Base-by-base conservation (phyloP, 257 asterid species). In the Nicotiana tomentosiformis region DNA sequence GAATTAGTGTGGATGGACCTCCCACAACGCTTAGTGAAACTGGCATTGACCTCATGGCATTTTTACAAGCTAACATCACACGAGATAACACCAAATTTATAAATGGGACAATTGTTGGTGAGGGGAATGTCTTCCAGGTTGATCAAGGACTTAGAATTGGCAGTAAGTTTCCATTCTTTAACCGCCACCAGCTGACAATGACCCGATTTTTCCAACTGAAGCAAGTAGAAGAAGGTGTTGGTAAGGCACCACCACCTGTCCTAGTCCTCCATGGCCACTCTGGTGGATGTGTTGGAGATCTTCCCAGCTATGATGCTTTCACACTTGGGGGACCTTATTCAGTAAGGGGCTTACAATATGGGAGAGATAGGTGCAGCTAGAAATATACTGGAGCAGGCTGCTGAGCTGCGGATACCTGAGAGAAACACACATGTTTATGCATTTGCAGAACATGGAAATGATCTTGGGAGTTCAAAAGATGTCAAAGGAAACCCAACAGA, bases 331-430 rank as follows among this genome's bases (percentile, higher is more conserved):
- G 99, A 30, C 99, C 98, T 65, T 92, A 96, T 81, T 94, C 99
- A 14, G 98, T 94, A 5, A 88, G 99, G 78, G 98, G 99, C 69
- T 23, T 96, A 96, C 86, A 94, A 92, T 87, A 92, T 96, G 98
- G 99, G 99, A 81, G 99, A 96, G 91, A 87, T 96, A 82, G 99
- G 98, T 69, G 98, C 98, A 20, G 97, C 99, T 56, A 90, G 98
- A 89, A 92, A 92, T 85, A 90, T 94, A 66, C 89, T 96, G 2
- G 97, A 96, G 99, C 83, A 93, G 76, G 98, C 97, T 77, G 93
- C 97, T 18, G 99, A 96, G 91, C 87, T 94, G 72, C 89, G 99
- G 85, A 81, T 94, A 60, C 99, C 98, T 10, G 93, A 94, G 81
- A 90, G 89, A 89, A 94, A 89, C 77, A 92, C 98, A 0, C 98